A percentile compares a stretch with the other conserved stretches of the same genome.
Evolutionary conservation across 2,329 filamentous ascomycete species (phyloP).

Genomic region (Apiospora koreana): DNA sequence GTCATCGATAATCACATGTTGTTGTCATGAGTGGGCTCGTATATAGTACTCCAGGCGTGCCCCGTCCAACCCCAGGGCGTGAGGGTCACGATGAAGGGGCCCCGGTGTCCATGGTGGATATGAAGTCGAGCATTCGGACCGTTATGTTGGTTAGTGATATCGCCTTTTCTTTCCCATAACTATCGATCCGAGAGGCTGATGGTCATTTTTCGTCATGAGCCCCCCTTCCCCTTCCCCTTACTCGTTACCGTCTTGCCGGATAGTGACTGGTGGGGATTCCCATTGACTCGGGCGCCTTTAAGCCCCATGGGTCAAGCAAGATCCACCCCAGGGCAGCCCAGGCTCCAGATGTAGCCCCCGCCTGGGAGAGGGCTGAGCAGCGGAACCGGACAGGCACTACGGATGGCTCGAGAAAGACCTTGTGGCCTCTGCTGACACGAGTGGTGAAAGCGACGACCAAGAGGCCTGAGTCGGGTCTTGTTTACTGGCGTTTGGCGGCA

Average conservation of each 20-base stretch:
- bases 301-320: background rate
- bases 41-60: background rate
- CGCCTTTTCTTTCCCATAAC: background rate
- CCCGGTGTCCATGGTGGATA: background rate
- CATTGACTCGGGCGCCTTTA: background rate
- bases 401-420: background rate
- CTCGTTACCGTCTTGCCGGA: background rate
- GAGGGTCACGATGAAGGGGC: background rate
- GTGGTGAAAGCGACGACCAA: background rate
- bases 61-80: background rate
- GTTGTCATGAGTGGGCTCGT: background rate
- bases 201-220: background rate
- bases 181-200: background rate
- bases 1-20: background rate
- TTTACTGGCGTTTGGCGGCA: background rate
- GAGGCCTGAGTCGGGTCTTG: background rate
- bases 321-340: background rate
- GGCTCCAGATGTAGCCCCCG: background rate
- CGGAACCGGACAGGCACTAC: background rate
- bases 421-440: background rate
- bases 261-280: background rate
- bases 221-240: background rate
- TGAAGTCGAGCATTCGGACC: background rate
- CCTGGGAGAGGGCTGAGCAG: background rate
- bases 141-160: background rate